Evolutionary conservation across 202 grass and related monocot species (phyloP).

Genomic region (Brachypodium distachyon): DNA sequence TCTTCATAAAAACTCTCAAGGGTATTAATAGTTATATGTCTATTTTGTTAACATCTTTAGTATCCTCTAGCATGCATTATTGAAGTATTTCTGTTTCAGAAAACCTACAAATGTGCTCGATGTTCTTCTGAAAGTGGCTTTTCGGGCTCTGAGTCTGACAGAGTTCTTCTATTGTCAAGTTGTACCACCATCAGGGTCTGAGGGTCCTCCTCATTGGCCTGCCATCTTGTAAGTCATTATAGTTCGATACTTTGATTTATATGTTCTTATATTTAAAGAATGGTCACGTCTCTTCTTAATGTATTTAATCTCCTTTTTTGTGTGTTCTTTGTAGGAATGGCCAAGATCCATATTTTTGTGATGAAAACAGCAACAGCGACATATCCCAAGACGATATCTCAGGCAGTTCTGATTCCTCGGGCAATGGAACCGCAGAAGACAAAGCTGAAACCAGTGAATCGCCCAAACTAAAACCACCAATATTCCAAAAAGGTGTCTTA

Average conservation of each 20-base stretch:
- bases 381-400: slow-evolving; percentile 55
- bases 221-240: slow-evolving; percentile 39
- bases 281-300: slow-evolving; percentile 2
- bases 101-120: slow-evolving; percentile 75
- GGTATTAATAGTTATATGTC: slow-evolving; percentile 47
- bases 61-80: slow-evolving; percentile 16
- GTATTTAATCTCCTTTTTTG: neutral
- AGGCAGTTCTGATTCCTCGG: slow-evolving; percentile 49
- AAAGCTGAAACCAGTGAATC: slow-evolving; percentile 37
- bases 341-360: slow-evolving; percentile 30
- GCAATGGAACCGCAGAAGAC: slow-evolving; percentile 42
- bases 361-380: slow-evolving; percentile 41
- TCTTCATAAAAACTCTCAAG: slow-evolving; percentile 75
- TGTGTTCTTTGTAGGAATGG: slow-evolving; percentile 28
- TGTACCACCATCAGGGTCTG: slow-evolving; percentile 24
- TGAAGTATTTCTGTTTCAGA: slow-evolving; percentile 39
- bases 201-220: slow-evolving; percentile 45
- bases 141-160: slow-evolving; percentile 58
- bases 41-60: neutral
- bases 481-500: slow-evolving; percentile 73
- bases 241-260: neutral
- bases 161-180: slow-evolving; percentile 78
- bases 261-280: neutral
- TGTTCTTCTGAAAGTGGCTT: slow-evolving; percentile 65
- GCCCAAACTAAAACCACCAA: slow-evolving; percentile 34